These are phyloP conservation scores for Posidonia australis DNA, from an alignment of 106 monocot genomes.

Conservation along the genomic window DNA sequence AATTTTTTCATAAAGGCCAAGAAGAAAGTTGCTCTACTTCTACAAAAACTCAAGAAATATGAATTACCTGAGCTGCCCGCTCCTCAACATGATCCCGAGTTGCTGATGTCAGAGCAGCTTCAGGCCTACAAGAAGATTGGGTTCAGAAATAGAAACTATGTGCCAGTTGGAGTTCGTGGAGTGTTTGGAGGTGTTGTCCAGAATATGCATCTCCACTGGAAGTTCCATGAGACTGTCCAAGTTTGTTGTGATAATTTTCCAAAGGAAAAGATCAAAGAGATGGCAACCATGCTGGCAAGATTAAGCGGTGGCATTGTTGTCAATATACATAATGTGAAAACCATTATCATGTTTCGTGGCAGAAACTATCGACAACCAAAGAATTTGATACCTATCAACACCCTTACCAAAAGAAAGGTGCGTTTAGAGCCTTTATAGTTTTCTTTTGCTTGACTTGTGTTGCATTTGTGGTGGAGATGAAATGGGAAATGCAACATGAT, in stretches of 20 bases:
- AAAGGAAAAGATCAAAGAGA: conserved; percentile 94
- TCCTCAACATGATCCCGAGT: conserved; percentile 91
- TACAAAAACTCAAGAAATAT: conserved; percentile 97
- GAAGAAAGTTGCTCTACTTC: conserved; percentile 93
- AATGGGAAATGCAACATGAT: too few species aligned
- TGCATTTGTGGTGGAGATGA: too few species aligned
- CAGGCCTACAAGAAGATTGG: conserved; percentile 96
- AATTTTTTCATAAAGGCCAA: conserved; percentile 51
- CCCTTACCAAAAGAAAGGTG: conserved; percentile 99
- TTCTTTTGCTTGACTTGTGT: too few species aligned
- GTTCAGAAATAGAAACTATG: conserved; percentile 90
- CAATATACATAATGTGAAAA: conserved; percentile 90
- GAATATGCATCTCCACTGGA: conserved; percentile 90
- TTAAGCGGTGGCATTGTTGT: conserved; percentile 95
- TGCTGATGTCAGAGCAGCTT: conserved; percentile 84
- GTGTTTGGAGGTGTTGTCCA: conserved; percentile 99
- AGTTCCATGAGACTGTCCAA: conserved; percentile 37
- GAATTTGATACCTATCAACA: conserved; percentile 93
- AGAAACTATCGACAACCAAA: conserved; percentile 96
- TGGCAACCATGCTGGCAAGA: conserved; percentile 97
- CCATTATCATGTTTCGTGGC: conserved; percentile 98
- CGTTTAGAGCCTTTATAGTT: too few species aligned
- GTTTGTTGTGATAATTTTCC: conserved; percentile 97
- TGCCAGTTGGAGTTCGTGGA: conserved; percentile 90
- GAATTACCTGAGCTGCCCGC: conserved; percentile 89